Base-by-base conservation (phyloP, 139 green algal genomes). In the Chlamydomonas sp. region DNA sequence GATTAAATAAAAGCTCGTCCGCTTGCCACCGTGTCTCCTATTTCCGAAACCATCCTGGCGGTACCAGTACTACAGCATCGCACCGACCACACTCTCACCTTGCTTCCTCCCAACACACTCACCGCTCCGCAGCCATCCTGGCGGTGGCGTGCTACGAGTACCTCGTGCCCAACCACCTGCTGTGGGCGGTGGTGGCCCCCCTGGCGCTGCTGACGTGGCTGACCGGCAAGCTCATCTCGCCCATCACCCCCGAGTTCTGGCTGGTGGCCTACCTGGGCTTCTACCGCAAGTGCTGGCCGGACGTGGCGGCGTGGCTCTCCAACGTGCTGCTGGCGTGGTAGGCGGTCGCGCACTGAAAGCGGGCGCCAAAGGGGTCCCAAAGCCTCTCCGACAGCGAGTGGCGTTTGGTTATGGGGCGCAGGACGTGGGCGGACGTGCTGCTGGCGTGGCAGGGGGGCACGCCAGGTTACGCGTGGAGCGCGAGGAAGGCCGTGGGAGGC, bases 211-310 rank as follows among this genome's bases (percentile, higher is more conserved):
- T 94, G 85, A 82, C 63, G n/a, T 91, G 85, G 85, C 92, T 93
- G 80, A 81, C 80, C 5, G 89, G 92, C 20, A 31, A 61, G 49
- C 49, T 95, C 31, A 81, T 83, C 58, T 77, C 61, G 2, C 91
- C 89, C 17, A 20, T 18, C 63, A 91, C 89, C 57, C n/a, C 93
- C 57, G 91, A 95, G 87, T 95, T 93, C 89, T 95, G 93, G 93
- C 75, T 93, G 60, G 87, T 94, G 67, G 91, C 91, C 73, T 90
- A 92, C 72, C 93, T 95, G 77, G 90, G 90, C 61, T 78, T 93
- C 62, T 93, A 91, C 78, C 59, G 61, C 6, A 93, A 93, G 73
- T 89, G 85, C 84, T 91, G 88, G 81, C 78, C 69, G 20, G 86
- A 91, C 5, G 57, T 91, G 3, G 10, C 67, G 57, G 71, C 4